Evolutionary conservation across 1,284 basidiomycete genomes (phyloP), one percentile per base, ranked within the genome.

Genomic region (Takashimella koratensis): DNA sequence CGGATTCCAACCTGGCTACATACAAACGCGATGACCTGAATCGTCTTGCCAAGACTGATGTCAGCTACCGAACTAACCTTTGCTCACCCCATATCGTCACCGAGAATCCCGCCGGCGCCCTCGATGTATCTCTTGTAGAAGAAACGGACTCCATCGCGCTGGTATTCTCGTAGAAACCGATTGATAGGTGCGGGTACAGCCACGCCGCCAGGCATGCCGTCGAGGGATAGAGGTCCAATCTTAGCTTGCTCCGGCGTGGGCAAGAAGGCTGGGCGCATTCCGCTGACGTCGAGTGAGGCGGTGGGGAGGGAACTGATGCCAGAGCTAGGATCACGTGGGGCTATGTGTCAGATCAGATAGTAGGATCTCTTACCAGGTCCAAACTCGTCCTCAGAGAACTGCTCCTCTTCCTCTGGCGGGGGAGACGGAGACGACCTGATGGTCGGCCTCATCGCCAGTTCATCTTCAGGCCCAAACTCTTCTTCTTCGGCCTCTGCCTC

Each of bases 1-100:
- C 21, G 40, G 30, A 36, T 8, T 36, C 30, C 8, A 36, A 36
- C 19, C 36, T 36, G 52, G 23, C 0, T 2, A 52, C 68, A 53
- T 25, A 72, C 73, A 50, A 76, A 76, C 0, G 68, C 56, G 26
- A 75, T 70, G 24, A 75, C 73, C 51, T 75, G 59, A 3, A 60
- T 53, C 0, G 59, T 79, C 60, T 79, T 79, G 3, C 78, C 78
- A 4, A 76, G 63, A 12, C 71, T 55, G 20, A 4, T 23, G 43
- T 58, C 22, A 55, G 53, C 30, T 20, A 3, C n/a, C 25, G 4
- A 22, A 45, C 41, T 0, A 13, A 11, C n/a, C 12, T 5, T 16
- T 16, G 23, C 66, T 49, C 60, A 70, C 63, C 78, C 79, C 80
- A 81, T 81, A 52, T 81, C 80, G 50, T 81, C 80, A 3, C 78